Evolutionary conservation across 208 protist species (phyloP), one percentile per base, ranked within the genome.

Genomic region (Balamuthia mandrillaris): DNA sequence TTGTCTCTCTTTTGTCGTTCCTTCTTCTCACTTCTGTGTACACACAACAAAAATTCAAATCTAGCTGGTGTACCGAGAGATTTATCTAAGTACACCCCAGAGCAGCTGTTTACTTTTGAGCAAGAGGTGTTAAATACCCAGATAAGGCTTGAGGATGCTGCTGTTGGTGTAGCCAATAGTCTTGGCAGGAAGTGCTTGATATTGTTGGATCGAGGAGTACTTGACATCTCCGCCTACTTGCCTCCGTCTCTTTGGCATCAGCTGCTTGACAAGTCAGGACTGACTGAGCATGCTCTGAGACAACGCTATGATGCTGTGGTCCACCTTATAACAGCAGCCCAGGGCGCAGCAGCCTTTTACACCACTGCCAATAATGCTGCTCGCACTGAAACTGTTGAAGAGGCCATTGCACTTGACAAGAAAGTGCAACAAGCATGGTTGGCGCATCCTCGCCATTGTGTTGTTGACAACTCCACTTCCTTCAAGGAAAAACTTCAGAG

Each of bases 361-460:
- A 93, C 88, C 2, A 66, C 88, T 1, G 89, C 61, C 45, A 93
- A 94, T 79, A 95, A 95, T 68, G 88, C 37, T 21, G 86, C 84
- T 3, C 87, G 94, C 2, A 87, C 85, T 0, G 94, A 96, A 61
- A 89, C 89, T 18, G 6, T 94, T 2, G 93, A 95, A 54, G 90
- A 92, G 74, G 95, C 95, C 1, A 85, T 86, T 35, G 90, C 81
- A 31, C 90, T 94, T 5, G 95, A 97, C 81, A 74, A 88, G 44
- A 96, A 95, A 68, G 88, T 96, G 5, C 72, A 68, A 42, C 45
- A 84, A 33, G 78, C 78, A 29, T 84, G 60, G 58, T 45, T 84
- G 42, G 78, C 58, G 18, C 78, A 84, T 44, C 24, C 54, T 29
- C 35, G 33, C 52, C 52, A 33, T 5, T 52, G 37, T 33, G 58